Evolutionary conservation across 1,284 basidiomycete genomes (phyloP), one percentile per base, ranked within the genome.

Genomic region (Sanghuangporus weigelae): DNA sequence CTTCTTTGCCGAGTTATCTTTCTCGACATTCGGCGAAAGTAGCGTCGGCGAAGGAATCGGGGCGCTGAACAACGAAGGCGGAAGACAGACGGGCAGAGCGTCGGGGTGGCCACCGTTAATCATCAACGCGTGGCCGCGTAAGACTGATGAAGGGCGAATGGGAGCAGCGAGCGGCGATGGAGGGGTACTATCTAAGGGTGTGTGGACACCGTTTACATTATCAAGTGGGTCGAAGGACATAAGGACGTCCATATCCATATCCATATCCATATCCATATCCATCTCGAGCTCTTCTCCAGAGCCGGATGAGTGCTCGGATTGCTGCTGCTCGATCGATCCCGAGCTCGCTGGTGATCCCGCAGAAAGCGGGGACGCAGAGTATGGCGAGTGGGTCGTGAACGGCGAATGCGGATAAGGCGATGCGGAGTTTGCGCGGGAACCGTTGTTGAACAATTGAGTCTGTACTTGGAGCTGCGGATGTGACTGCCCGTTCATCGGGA

Each of bases 221-320:
- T 66, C 59, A 44, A 64, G 53, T 48, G 70, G 68, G 59, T 69
- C 64, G 64, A 67, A 65, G 46, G 65, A 42, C 66, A 68, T 63
- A 39, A 67, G 56, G 1, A 69, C 58, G 50, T 69, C 70, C 60
- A 67, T 40, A 57, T 60, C 42, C 38, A 39, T 40, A 21, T 53
- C 51, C 50, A 39, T 61, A 23, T 69, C 70, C 60, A 67, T 40
- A 57, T 60, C 42, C 38, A 39, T 40, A 21, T 53, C 51, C 50
- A 39, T 61, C 31, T 42, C 60, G 7, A 44, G 26, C 19, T 59
- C 56, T 35, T 44, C 31, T 12, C 19, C 49, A 40, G 21, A 40
- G 36, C 39, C 21, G 14, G 48, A 54, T 35, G 14, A 23, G 23
- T 21, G 21, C 10, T 39, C 57, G 23, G 57, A 58, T 16, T 35